phyloP scores from a whole-genome alignment of 208 protist genomes.

The Trypanosomatidae sp. region DNA sequence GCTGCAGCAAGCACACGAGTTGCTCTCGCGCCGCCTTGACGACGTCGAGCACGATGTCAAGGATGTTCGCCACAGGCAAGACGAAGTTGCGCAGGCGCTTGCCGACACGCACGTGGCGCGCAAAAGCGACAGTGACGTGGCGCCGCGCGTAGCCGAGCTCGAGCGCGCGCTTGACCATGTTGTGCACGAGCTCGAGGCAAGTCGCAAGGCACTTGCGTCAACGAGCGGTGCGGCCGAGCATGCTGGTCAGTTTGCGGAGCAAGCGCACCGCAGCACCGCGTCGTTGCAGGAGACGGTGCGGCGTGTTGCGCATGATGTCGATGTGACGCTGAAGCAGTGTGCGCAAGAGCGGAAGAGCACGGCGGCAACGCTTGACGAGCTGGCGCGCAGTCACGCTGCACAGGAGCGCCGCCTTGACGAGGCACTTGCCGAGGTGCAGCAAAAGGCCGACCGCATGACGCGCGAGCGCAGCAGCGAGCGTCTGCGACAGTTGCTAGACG shows the following conservation, averaged over 20 bases:
- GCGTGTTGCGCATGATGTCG: constrained; percentile 14
- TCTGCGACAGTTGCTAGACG: constrained; percentile 49
- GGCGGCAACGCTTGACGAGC: constrained; percentile 21
- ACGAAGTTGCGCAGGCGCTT: constrained; percentile 24
- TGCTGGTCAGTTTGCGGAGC: constrained; percentile 26
- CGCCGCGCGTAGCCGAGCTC: constrained; percentile 28
- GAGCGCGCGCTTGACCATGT: constrained; percentile 23
- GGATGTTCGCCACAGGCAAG: constrained; percentile 21
- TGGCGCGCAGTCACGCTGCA: constrained; percentile 16
- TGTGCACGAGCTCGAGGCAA: constrained; percentile 22
- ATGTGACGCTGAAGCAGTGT: constrained; percentile 12
- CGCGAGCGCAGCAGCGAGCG: constrained; percentile 23
- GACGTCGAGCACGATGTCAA: constrained; percentile 24
- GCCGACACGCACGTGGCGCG: constrained; percentile 13
- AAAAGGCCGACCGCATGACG: constrained; percentile 20
- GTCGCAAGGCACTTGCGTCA: constrained; percentile 9
- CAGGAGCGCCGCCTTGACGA: constrained; percentile 29
- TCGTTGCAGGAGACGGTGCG: constrained; percentile 22
- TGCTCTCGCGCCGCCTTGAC: constrained; percentile 16
- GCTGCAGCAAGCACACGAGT: constrained; percentile 20
- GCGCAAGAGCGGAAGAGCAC: constrained; percentile 20
- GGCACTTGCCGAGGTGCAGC: constrained; percentile 23
- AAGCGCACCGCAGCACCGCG: constrained; percentile 3
- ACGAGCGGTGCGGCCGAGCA: neutral
- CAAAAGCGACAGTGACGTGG: constrained; percentile 19